These are phyloP conservation scores for Komagataella phaffii DNA, from an alignment of 805 yeast species.

Conservation along the genomic window DNA sequence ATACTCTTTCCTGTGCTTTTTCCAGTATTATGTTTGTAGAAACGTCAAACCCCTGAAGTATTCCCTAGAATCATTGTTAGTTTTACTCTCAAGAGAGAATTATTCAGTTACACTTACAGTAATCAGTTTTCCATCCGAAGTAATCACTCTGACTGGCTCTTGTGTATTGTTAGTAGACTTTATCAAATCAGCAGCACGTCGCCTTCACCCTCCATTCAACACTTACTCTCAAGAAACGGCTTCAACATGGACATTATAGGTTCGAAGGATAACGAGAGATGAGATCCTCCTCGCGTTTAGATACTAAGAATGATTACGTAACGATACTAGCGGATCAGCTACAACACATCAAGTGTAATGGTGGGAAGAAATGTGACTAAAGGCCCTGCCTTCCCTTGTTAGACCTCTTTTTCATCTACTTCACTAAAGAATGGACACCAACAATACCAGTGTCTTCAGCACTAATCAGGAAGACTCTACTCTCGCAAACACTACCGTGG, in stretches of 20 bases:
- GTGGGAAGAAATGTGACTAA: not conserved
- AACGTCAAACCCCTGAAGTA: constrained; percentile 49
- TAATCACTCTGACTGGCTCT: constrained; percentile 40
- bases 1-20: constrained; percentile 35
- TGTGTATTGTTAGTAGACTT: constrained; percentile 7
- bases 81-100: not conserved
- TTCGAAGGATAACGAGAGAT: not conserved
- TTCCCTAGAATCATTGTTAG: constrained; percentile 17
- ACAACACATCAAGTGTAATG: not conserved
- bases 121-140: constrained; percentile 42
- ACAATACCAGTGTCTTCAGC: constrained; percentile 1
- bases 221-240: constrained; percentile 13
- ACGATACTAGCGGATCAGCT: not conserved
- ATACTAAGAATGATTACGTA: constrained; percentile 1
- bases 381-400: not conserved
- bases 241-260: constrained; percentile 11
- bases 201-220: not conserved
- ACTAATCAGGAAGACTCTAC: constrained; percentile 3
- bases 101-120: constrained; percentile 8
- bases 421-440: not conserved
- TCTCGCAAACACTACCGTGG: not conserved
- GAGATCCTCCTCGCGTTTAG: constrained; percentile 5
- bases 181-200: not conserved
- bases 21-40: constrained; percentile 46
- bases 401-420: not conserved